Conservation (phyloP, 2,329 filamentous ascomycete species). For the Neopestalotiopsis clavispora region DNA sequence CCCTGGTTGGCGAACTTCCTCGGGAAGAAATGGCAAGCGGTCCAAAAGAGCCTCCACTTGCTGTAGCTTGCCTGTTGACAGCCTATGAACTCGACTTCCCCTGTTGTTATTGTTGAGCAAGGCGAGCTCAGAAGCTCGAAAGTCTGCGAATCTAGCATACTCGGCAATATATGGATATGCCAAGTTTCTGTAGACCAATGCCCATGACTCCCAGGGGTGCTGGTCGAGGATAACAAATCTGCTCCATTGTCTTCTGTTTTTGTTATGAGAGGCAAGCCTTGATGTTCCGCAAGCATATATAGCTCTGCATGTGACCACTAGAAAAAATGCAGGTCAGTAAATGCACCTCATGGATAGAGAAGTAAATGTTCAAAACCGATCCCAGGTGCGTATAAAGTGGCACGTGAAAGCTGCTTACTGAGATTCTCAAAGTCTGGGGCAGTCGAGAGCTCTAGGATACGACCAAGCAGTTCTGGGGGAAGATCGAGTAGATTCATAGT, state of each 20-base stretch:
- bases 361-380: too few species aligned
- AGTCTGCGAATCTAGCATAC: conserved; percentile 18
- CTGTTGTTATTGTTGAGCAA: too few species aligned
- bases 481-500: conserved; percentile 21
- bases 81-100: too few species aligned
- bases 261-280: conserved; percentile 16
- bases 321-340: too few species aligned
- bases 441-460: conserved; percentile 22
- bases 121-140: conserved; percentile 4
- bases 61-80: neutral
- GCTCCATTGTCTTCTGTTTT: conserved; percentile 10
- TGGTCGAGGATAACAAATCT: neutral
- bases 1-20: neutral
- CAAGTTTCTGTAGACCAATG: conserved; percentile 9
- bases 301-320: conserved; percentile 19
- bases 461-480: conserved; percentile 20
- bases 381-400: too few species aligned
- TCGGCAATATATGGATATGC: conserved; percentile 17
- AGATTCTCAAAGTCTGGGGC: conserved; percentile 25
- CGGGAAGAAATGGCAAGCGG: neutral
- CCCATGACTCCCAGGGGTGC: neutral
- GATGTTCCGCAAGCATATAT: conserved; percentile 22
- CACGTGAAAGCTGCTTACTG: neutral
- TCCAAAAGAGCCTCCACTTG: neutral
- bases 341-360: too few species aligned